These are phyloP conservation scores for Effrenium voratum DNA, from an alignment of 73 alveolate genomes.

Conservation along the genomic window DNA sequence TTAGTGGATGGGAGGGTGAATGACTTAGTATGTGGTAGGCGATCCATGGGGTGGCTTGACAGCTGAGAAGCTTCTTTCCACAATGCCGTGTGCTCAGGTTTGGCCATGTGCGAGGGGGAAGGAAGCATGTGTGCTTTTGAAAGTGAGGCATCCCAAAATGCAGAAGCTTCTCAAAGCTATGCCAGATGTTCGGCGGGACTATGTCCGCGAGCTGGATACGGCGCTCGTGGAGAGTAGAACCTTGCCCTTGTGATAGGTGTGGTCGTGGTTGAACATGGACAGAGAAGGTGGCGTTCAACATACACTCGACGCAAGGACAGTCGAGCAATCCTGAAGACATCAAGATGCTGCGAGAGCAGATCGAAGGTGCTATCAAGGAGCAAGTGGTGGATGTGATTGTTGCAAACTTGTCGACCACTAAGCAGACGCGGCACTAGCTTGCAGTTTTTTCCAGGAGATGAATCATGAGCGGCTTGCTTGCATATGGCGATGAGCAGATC, in stretches of 20 bases:
- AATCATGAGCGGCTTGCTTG: constrained; percentile 54
- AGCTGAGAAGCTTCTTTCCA: constrained; percentile 66
- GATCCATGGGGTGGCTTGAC: constrained; percentile 92
- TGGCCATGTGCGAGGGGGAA: background rate
- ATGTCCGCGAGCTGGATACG: constrained; percentile 91
- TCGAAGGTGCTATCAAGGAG: constrained; percentile 93
- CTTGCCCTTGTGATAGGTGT: background rate
- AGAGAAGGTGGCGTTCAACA: background rate
- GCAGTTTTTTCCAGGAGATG: constrained; percentile 48
- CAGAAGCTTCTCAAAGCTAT: constrained; percentile 80
- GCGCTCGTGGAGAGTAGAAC: constrained; percentile 77
- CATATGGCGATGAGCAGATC: background rate
- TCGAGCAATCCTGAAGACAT: constrained; percentile 73
- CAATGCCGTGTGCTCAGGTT: constrained; percentile 21
- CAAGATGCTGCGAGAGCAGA: constrained; percentile 94
- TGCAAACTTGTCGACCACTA: background rate
- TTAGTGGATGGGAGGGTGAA: no score
- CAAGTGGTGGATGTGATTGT: background rate
- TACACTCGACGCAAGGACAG: constrained; percentile 19
- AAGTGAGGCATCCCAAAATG: constrained; percentile 81
- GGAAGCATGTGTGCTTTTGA: background rate
- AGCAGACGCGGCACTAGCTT: background rate
- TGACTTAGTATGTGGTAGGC: no score
- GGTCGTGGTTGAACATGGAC: background rate
- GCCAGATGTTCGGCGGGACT: constrained; percentile 91